Conservation (phyloP, 108 stramenopile genomes). For the Pseudonitzschia multiseries region DNA sequence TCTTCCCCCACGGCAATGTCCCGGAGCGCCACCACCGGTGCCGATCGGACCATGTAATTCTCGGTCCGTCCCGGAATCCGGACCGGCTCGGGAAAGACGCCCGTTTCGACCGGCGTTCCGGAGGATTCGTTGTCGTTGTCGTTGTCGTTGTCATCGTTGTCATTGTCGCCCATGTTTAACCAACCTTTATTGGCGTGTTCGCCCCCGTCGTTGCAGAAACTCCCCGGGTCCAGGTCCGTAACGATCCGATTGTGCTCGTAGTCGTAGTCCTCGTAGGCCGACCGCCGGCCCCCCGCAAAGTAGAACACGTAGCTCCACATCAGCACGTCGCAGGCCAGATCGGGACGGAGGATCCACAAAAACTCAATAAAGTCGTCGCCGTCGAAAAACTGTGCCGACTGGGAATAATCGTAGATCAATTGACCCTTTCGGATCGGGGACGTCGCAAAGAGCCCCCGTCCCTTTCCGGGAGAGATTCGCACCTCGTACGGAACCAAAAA, state of each 20-base stretch:
- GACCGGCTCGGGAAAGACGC: background rate
- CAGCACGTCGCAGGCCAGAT: constrained; percentile 3
- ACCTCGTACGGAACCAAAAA: constrained; percentile 8
- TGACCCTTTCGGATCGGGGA: background rate
- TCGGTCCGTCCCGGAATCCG: background rate
- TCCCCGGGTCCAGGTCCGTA: constrained; percentile 3
- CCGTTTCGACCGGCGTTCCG: background rate
- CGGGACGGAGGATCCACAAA: background rate
- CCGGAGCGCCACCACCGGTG: background rate
- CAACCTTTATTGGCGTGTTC: background rate
- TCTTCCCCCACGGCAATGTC: constrained; percentile 11
- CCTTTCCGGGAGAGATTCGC: background rate
- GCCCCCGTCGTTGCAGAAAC: background rate
- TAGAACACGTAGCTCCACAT: constrained; percentile 6
- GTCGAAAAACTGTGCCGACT: background rate
- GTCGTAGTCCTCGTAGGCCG: background rate
- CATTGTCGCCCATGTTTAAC: background rate
- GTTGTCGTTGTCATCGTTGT: background rate
- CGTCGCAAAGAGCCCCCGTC: background rate
- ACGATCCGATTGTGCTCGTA: background rate
- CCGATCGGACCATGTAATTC: background rate
- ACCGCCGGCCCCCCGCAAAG: background rate
- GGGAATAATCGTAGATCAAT: background rate
- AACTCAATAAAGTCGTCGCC: background rate
- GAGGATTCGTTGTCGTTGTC: background rate